These are phyloP conservation scores for Candida vartiovaarae DNA, from an alignment of 805 yeast species.

Conservation along the genomic window DNA sequence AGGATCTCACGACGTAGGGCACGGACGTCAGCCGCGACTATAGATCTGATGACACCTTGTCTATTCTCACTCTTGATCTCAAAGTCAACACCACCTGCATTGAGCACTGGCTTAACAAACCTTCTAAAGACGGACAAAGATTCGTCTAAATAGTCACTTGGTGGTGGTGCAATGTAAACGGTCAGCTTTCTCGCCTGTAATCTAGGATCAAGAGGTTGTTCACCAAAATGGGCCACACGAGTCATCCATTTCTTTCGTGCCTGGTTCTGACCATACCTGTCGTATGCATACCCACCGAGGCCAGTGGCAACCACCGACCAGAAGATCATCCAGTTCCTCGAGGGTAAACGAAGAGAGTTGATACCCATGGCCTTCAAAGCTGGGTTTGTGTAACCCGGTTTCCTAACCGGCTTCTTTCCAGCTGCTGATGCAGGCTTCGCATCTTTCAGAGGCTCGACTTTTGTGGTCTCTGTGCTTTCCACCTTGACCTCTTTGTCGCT, in stretches of 20 bases:
- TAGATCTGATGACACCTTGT: slow-evolving; percentile 82
- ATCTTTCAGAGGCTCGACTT: neutral
- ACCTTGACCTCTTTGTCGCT: too few relatives aligned
- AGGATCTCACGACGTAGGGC: slow-evolving; percentile 46
- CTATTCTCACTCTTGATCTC: slow-evolving; percentile 69
- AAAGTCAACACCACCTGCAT: slow-evolving; percentile 78
- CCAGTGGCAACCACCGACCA: slow-evolving; percentile 62
- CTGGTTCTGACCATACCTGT: slow-evolving; percentile 62
- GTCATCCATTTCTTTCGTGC: slow-evolving; percentile 60
- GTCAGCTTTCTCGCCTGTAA: slow-evolving; percentile 67
- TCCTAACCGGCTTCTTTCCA: slow-evolving; percentile 6
- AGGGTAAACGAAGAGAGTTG: slow-evolving; percentile 69
- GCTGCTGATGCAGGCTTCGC: neutral
- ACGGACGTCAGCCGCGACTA: slow-evolving; percentile 80
- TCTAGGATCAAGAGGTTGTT: slow-evolving; percentile 38
- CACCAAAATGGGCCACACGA: slow-evolving; percentile 47
- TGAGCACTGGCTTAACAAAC: slow-evolving; percentile 79
- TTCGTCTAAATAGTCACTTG: slow-evolving; percentile 78
- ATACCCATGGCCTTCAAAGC: slow-evolving; percentile 84
- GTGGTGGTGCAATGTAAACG: slow-evolving; percentile 93
- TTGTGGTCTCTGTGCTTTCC: neutral
- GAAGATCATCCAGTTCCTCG: slow-evolving; percentile 90
- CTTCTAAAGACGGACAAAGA: slow-evolving; percentile 67
- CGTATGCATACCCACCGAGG: slow-evolving; percentile 76
- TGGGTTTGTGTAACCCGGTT: slow-evolving; percentile 57